phyloP scores from a whole-genome alignment of 164 flowering plant genomes.

The Echeveria elegans region DNA sequence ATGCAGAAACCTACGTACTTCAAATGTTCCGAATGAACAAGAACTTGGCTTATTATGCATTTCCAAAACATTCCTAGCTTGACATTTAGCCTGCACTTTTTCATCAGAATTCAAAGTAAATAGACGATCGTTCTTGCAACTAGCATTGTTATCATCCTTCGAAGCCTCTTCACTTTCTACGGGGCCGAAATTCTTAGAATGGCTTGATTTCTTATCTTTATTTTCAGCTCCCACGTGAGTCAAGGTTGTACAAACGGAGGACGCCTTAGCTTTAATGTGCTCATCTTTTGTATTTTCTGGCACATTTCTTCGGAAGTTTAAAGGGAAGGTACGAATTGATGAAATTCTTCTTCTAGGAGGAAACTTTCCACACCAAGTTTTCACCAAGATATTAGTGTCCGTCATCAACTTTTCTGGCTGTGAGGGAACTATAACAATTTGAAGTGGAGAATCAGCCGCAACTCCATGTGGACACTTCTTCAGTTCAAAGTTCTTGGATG shows the following conservation, averaged over 20 bases:
- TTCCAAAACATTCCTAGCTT: no score
- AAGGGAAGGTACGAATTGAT: constrained; percentile 42
- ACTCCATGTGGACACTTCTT: not conserved
- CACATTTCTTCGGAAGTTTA: constrained; percentile 34
- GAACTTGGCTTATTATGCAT: not conserved
- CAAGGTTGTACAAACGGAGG: constrained; percentile 7
- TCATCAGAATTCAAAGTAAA: not conserved
- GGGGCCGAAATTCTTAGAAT: not conserved
- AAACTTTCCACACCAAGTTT: constrained; percentile 15
- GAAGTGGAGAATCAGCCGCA: not conserved
- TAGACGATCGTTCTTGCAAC: not conserved
- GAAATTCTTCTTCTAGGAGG: constrained; percentile 40
- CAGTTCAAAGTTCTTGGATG: not conserved
- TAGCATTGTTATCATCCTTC: constrained; percentile 5
- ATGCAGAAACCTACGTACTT: no score
- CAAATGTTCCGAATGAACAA: not conserved
- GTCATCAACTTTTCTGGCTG: not conserved
- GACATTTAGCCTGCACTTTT: not conserved
- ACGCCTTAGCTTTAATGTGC: constrained; percentile 7
- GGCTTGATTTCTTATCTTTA: not conserved
- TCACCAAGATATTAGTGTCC: not conserved
- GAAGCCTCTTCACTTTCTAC: constrained; percentile 4
- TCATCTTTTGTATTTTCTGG: constrained; percentile 18
- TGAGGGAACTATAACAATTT: not conserved
- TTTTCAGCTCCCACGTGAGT: constrained; percentile 3